Base-by-base conservation (phyloP, 306 rosid species). In the Crotalaria pallida region DNA sequence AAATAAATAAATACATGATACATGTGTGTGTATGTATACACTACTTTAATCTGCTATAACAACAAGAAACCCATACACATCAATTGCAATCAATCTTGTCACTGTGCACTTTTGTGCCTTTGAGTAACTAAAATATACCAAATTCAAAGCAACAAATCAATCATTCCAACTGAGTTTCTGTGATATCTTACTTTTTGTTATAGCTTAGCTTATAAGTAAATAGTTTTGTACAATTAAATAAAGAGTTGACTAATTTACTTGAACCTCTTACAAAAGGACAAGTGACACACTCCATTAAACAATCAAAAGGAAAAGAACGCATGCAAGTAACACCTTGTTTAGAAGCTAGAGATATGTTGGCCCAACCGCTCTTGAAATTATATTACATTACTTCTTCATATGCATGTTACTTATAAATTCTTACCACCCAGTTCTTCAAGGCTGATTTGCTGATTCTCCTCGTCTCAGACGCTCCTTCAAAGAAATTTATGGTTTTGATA, bases 401-500 rank as follows among this genome's bases (percentile, higher is more conserved):
- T n/a, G n/a, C 27, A 55, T 69, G 65, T 38, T 9, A 60, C 45
- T 23, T 76, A 48, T n/a, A n/a, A n/a, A 29, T 60, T 44, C 95
- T 86, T 75, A 92, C 98, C 96, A 92, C 95, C 98, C 96, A 92
- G 67, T 89, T 87, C 81, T 86, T 89, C 89, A 92, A 69, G 44
- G 88, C 67, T 7, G 90, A 72, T 84, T 89, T 92, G 80, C 96
- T 69, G 57, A 92, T 89, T 84, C 10, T 89, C 69, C 55, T 69
- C 11, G 69, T 22, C 55, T 86, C 96, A 22, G 84, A 3, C 0
- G 92, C 95, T 63, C 95, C 98, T 80, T 89, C 98, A 75, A 92
- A 87, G 70, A 89, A 96, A 76, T 72, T 78, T 70, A 89, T 36
- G 58, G 95, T 78, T 78, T 88, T 89, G 8, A 67, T 5, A 63